These are phyloP conservation scores for Biancaea sappan DNA, from an alignment of 306 rosid genomes.

Conservation along the genomic window DNA sequence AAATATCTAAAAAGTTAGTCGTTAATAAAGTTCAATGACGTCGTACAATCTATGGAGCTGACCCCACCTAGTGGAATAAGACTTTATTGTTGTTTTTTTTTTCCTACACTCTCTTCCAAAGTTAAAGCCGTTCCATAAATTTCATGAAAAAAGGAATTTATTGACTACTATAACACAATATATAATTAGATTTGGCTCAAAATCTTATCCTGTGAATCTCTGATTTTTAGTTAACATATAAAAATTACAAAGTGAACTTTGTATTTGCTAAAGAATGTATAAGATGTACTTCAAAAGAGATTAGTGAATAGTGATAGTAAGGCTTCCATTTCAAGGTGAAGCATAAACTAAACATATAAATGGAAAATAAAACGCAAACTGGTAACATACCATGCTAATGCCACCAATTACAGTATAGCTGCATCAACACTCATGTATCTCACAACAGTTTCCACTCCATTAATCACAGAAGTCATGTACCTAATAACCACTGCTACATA, in stretches of 20 bases:
- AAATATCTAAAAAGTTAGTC: no score
- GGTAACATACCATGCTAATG: neutral
- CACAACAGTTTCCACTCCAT: slow-evolving; percentile 2
- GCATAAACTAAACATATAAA: neutral
- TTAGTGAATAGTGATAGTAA: no score
- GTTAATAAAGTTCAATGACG: no score
- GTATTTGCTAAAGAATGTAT: neutral
- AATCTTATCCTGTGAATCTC: neutral
- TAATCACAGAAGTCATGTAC: slow-evolving; percentile 16
- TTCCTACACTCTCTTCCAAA: neutral
- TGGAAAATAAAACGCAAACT: neutral
- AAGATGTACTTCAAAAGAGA: no score
- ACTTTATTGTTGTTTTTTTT: no score
- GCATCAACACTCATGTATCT: neutral
- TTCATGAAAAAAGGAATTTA: no score
- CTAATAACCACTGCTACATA: slow-evolving; percentile 24
- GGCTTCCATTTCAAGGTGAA: neutral
- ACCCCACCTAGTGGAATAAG: no score
- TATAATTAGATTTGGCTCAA: neutral
- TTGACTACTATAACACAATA: no score
- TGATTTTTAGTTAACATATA: neutral
- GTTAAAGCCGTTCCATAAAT: no score
- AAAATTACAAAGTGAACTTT: neutral
- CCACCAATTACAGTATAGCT: neutral
- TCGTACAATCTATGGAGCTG: no score